Evolutionary conservation across 331 rosid genomes (phyloP).

Genomic region (Arachis monticola): DNA sequence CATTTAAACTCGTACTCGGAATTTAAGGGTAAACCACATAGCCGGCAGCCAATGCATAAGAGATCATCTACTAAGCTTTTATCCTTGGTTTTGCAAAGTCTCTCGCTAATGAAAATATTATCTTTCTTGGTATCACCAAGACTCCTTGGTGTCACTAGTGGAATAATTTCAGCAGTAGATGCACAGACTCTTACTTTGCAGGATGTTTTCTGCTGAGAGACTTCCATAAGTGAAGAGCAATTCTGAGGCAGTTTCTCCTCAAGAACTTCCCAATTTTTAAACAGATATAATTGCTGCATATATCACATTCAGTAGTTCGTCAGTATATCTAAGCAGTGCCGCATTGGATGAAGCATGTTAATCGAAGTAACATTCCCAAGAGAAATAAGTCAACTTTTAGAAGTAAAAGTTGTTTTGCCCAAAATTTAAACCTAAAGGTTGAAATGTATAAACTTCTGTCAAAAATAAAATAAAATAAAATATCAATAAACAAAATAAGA

Average conservation of each 20-base stretch:
- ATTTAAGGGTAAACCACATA: slow-evolving; percentile 76
- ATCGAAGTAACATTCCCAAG: slow-evolving; percentile 9
- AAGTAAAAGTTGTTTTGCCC: slow-evolving; percentile 6
- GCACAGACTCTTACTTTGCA: slow-evolving; percentile 64
- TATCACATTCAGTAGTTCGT: slow-evolving; percentile 27
- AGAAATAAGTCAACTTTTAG: slow-evolving; percentile 7
- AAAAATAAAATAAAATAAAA: neutral
- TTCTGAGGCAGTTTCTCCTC: slow-evolving; percentile 54
- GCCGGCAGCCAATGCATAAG: slow-evolving; percentile 80
- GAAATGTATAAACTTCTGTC: neutral
- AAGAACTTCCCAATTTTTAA: slow-evolving; percentile 67
- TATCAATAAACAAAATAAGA: neutral
- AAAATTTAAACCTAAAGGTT: slow-evolving; percentile 3
- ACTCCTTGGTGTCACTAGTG: slow-evolving; percentile 27
- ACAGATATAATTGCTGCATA: slow-evolving; percentile 39
- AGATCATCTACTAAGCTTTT: slow-evolving; percentile 59
- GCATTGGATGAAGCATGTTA: slow-evolving; percentile 21
- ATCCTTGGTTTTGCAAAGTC: slow-evolving; percentile 50
- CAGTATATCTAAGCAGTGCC: slow-evolving; percentile 29
- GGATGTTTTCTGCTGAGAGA: slow-evolving; percentile 50
- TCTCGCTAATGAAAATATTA: slow-evolving; percentile 66
- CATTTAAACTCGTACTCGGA: slow-evolving; percentile 47
- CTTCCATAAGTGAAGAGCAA: slow-evolving; percentile 58
- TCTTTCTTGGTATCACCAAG: slow-evolving; percentile 49
- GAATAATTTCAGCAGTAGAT: slow-evolving; percentile 71